A percentile compares a stretch with the other conserved stretches of the same genome.
phyloP scores from a whole-genome alignment of 2,329 filamentous ascomycete genomes.

The Paraphoma sp. region DNA sequence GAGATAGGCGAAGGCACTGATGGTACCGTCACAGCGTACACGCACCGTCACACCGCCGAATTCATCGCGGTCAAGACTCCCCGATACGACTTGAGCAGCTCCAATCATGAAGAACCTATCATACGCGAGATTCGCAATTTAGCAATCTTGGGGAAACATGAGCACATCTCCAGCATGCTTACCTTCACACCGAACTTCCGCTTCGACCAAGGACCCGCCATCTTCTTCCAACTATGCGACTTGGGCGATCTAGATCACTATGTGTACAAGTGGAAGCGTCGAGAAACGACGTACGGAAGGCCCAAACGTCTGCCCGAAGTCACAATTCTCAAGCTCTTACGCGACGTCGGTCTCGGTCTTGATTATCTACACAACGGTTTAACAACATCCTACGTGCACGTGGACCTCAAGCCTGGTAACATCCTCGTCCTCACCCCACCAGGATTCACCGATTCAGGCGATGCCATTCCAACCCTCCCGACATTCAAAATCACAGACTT shows the following conservation, averaged over 20 bases:
- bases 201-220: slow-evolving; percentile 10
- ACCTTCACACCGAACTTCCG: neutral
- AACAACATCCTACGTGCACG: slow-evolving; percentile 68
- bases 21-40: neutral
- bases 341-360: slow-evolving; percentile 28
- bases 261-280: neutral
- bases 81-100: neutral
- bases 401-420: slow-evolving; percentile 92
- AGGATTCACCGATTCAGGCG: neutral
- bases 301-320: slow-evolving; percentile 19
- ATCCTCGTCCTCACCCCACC: slow-evolving; percentile 68
- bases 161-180: neutral
- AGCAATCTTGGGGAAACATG: neutral
- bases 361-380: slow-evolving; percentile 28
- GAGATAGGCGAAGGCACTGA: neutral
- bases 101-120: neutral
- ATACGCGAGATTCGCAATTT: neutral
- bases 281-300: slow-evolving; percentile 2
- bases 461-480: slow-evolving; percentile 18
- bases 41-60: neutral
- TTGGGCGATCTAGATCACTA: slow-evolving; percentile 23
- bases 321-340: slow-evolving; percentile 35
- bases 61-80: neutral
- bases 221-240: slow-evolving; percentile 26
- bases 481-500: slow-evolving; percentile 35